phyloP scores from a whole-genome alignment of 2,329 filamentous ascomycete genomes.

The Botryotinia globosa region DNA sequence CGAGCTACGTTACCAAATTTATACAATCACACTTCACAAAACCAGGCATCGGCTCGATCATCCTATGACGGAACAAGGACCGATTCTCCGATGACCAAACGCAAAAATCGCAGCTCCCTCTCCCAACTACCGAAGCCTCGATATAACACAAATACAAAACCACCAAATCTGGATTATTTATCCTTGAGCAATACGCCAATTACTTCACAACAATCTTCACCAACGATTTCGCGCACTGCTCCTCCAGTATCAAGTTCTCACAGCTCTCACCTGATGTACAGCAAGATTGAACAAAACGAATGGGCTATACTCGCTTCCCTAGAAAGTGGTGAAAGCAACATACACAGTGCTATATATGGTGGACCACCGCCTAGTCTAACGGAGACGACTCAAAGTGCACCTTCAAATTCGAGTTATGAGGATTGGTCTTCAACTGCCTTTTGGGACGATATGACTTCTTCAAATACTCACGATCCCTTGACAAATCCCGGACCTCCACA shows the following conservation, averaged over 20 bases:
- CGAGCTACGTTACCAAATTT: constrained; percentile 53
- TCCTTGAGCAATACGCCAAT: constrained; percentile 48
- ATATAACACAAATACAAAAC: constrained; percentile 26
- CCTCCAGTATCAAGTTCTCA: constrained; percentile 30
- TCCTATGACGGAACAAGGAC: constrained; percentile 31
- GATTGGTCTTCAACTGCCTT: constrained; percentile 55
- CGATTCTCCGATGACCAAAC: constrained; percentile 41
- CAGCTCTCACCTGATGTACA: constrained; percentile 28
- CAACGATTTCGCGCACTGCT: constrained; percentile 31
- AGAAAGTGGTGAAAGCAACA: constrained; percentile 75
- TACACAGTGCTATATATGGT: constrained; percentile 81
- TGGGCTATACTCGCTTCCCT: constrained; percentile 80
- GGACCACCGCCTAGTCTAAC: constrained; percentile 47
- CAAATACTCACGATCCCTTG: constrained; percentile 41
- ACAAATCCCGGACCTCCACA: constrained; percentile 42
- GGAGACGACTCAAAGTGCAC: constrained; percentile 20
- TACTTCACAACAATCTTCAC: constrained; percentile 51
- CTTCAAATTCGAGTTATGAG: constrained; percentile 29
- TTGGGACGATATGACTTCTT: constrained; percentile 46
- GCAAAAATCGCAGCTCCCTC: constrained; percentile 39
- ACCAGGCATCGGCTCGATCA: constrained; percentile 23
- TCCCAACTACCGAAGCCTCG: constrained; percentile 28
- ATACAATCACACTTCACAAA: constrained; percentile 26
- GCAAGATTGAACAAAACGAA: constrained; percentile 50
- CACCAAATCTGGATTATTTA: constrained; percentile 59